Evolutionary conservation across 176 grass and related monocot species (phyloP), one percentile per base, ranked within the genome.

Genomic region (Poa annua): DNA sequence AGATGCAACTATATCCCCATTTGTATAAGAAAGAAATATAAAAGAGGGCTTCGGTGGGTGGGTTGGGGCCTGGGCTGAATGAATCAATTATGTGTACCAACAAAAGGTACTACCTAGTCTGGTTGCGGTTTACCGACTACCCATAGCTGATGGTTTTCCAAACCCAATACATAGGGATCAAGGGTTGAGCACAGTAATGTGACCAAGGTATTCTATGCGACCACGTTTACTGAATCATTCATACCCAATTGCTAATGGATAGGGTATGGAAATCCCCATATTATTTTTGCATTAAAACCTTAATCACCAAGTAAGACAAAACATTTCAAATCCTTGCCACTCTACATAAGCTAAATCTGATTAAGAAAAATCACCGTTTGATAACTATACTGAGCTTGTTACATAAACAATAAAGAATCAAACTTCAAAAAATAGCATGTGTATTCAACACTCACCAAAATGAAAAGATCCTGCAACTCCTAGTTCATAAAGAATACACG

Each of bases 151-250:
- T 49, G 44, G 70, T 73, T 49, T 73, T 49, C 24, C 44, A 29
- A 73, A 73, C 13, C 14, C 70, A 16, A 71, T 10, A 77, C 8
- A 36, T 34, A 64, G 70, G 14, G 61, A 75, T 17, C 8, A 65
- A 66, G 65, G n/a, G 20, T 80, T 49, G 33, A 72, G 48, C 29
- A 69, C 74, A 77, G 55, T 33, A 10, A 45, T 78, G 26, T 51
- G 32, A 8, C 42, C 25, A 74, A 8, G 16, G 4, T 20, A 70
- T 76, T 70, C 22, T 21, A 72, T 32, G 32, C 56, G 20, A 39
- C 20, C 33, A 54, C 56, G 47, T 75, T 22, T 33, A 75, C 29
- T 51, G 11, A 83, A 82, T 64, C 61, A 81, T 47, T 48, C 53
- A 4, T 32, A 78, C 48, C 36, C 10, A 54, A 13, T 81, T 82